A percentile compares a stretch with the other conserved stretches of the same genome.
Conservation (phyloP, 2,329 filamentous ascomycete species). For the Alternaria triticimaculans region DNA sequence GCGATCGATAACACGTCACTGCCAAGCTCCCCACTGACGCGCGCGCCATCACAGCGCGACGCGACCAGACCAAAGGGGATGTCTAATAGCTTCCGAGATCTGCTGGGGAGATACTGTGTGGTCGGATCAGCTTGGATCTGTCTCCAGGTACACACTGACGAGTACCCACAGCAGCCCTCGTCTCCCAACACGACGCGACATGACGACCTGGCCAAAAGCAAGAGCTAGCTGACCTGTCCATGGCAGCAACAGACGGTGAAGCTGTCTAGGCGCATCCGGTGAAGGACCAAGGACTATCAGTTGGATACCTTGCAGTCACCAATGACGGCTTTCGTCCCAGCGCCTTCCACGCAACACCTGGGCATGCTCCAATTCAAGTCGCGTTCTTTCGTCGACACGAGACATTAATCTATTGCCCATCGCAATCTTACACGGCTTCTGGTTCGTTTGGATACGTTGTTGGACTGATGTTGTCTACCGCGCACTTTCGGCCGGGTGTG, state of each 20-base stretch:
- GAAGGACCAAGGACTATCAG: neutral
- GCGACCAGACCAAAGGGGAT: constrained; percentile 14
- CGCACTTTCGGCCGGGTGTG: neutral
- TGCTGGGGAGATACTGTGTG: neutral
- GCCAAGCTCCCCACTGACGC: constrained; percentile 26
- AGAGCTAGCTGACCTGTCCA: neutral
- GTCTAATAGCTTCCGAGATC: neutral
- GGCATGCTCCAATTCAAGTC: too few species aligned
- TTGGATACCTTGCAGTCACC: neutral
- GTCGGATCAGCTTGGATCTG: neutral
- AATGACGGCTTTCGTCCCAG: neutral
- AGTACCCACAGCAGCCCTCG: neutral
- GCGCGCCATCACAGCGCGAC: constrained; percentile 23
- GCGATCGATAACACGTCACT: constrained; percentile 36
- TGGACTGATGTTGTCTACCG: neutral
- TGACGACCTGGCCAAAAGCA: neutral
- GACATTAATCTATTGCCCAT: neutral
- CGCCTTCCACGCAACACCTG: neutral
- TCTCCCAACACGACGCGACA: neutral
- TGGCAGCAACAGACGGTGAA: neutral
- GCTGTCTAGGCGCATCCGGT: neutral
- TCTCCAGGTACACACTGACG: neutral
- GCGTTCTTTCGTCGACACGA: neutral
- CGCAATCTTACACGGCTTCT: neutral
- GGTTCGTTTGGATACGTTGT: neutral